Base-by-base conservation (phyloP, 2,329 filamentous ascomycete species). In the Penicillium aurantiogriseum region DNA sequence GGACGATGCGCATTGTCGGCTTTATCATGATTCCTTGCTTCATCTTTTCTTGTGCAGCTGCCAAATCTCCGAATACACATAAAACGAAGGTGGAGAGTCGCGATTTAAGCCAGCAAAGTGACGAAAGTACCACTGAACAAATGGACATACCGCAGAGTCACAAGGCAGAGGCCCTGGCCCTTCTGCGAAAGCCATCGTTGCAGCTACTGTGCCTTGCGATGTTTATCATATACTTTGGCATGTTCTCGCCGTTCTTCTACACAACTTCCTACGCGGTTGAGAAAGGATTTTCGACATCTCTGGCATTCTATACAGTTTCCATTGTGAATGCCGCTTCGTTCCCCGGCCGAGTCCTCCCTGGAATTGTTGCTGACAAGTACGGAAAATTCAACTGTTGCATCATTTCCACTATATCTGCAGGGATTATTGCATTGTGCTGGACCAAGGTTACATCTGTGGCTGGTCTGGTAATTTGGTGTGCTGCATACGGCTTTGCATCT, bases 401-500 rank as follows among this genome's bases (percentile, higher is more conserved):
- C 8, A 1, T 74, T 0, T 69, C 72, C 1, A 66, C 68, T 2
- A 50, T 71, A 2, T 53, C 62, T 0, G 72, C 76, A 1, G 76
- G 72, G 0, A 61, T 79, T 0, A 68, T 79, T 27, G 77, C 76
- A 1, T 71, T 82, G n/a, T 77, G 74, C 29, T 78, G 80, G 71
- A 79, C 76, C 4, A 72, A 71, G 19, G 78, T 76, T 1, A 73
- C 71, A 1, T 73, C 67, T 13, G 73, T 77, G 7, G 74, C 78
- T 0, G 79, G 78, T 0, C 69, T 80, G 54, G 74, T 81, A 2
- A 63, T 78, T 4, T 82, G 77, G 61, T 74, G 74, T 0, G 70
- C 75, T 15, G 74, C 74, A 0, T 81, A 80, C 61, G 79, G 79
- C 0, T 81, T 81, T 56, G 68, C 71, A 1, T 80, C 78, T 2